Evolutionary conservation across 2,329 filamentous ascomycete species (phyloP).

Genomic region (Colletotrichum ledebouriae): DNA sequence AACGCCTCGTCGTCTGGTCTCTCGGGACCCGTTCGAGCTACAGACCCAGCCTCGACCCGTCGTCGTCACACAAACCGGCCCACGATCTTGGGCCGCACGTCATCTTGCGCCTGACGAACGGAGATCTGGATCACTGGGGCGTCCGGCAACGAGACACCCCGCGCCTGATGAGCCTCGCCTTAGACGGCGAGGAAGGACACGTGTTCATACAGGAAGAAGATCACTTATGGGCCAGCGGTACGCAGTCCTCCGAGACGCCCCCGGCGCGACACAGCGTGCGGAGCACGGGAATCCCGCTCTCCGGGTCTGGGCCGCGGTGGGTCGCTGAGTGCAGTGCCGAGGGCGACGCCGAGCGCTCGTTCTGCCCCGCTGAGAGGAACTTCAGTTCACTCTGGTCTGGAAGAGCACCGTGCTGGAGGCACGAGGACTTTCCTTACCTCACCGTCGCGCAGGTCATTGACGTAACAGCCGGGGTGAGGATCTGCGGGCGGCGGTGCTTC

Average conservation of each 20-base stretch:
- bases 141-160: slow-evolving; percentile 67
- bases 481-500: slow-evolving; percentile 62
- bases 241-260: slow-evolving; percentile 56
- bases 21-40: slow-evolving; percentile 64
- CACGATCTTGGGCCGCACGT: slow-evolving; percentile 47
- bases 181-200: slow-evolving; percentile 58
- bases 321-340: slow-evolving; percentile 60
- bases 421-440: slow-evolving; percentile 66
- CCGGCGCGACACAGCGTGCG: slow-evolving; percentile 61
- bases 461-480: slow-evolving; percentile 57
- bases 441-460: slow-evolving; percentile 63
- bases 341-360: slow-evolving; percentile 58
- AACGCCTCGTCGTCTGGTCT: slow-evolving; percentile 71
- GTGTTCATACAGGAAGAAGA: slow-evolving; percentile 71
- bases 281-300: slow-evolving; percentile 67
- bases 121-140: slow-evolving; percentile 65
- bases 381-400: slow-evolving; percentile 43
- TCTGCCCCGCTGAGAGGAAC: slow-evolving; percentile 46
- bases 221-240: slow-evolving; percentile 63
- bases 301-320: slow-evolving; percentile 63
- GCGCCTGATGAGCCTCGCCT: slow-evolving; percentile 61
- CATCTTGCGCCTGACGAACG: slow-evolving; percentile 63
- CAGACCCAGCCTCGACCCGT: slow-evolving; percentile 63
- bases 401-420: slow-evolving; percentile 65
- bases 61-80: slow-evolving; percentile 6